Evolutionary conservation across 257 asterid genomes (phyloP).

Genomic region (Fraxinus cuspidata): DNA sequence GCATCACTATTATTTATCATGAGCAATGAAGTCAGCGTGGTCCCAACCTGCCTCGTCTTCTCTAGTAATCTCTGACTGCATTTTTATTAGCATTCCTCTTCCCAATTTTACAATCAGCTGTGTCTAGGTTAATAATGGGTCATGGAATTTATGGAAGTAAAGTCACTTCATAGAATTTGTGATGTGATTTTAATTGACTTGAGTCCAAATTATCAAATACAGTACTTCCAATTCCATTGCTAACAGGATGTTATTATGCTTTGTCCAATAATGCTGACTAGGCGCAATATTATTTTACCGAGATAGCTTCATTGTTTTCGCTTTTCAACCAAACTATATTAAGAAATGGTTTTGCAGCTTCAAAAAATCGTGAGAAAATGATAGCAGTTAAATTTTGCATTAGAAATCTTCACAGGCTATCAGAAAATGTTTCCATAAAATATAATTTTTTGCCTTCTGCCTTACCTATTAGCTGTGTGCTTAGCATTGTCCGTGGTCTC

Average conservation of each 20-base stretch:
- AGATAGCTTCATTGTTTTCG: not conserved
- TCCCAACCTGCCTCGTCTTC: not conserved
- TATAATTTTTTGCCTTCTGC: not conserved
- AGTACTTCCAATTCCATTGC: too few species aligned
- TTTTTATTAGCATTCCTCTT: not conserved
- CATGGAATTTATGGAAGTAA: not conserved
- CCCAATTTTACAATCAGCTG: not conserved
- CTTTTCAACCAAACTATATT: not conserved
- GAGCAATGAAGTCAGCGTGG: not conserved
- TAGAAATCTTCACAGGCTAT: not conserved
- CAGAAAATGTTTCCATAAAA: not conserved
- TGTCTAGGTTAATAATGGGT: not conserved
- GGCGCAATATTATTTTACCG: not conserved
- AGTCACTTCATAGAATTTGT: not conserved
- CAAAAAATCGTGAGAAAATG: not conserved
- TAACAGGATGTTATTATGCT: too few species aligned
- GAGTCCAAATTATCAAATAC: too few species aligned
- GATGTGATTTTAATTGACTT: not conserved
- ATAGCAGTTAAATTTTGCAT: not conserved
- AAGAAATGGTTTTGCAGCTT: not conserved
- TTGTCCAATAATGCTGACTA: conserved; percentile 6
- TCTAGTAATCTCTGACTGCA: not conserved
- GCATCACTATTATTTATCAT: not conserved
- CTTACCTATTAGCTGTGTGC: not conserved
- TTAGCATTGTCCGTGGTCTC: not conserved